Conservation (phyloP, 2,329 filamentous ascomycete genomes). For the Penicillium sp. region DNA sequence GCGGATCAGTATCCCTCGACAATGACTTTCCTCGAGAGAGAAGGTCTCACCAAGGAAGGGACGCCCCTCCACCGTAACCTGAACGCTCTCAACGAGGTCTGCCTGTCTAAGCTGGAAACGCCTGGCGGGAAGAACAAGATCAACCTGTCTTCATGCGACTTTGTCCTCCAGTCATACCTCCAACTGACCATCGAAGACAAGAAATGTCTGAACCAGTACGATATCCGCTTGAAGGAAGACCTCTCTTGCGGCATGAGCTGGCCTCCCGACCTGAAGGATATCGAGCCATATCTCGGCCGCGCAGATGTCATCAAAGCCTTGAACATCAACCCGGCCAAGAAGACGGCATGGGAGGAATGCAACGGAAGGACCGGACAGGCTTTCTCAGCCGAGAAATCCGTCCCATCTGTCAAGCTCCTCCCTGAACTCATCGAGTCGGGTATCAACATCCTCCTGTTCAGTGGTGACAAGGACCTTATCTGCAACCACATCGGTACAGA, state of each 20-base stretch:
- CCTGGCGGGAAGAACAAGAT: slow-evolving; percentile 63
- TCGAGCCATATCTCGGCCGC: slow-evolving; percentile 83
- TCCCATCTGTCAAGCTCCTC: slow-evolving; percentile 71
- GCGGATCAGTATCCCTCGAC: slow-evolving; percentile 88
- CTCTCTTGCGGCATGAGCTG: slow-evolving; percentile 96
- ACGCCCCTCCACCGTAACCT: slow-evolving; percentile 61
- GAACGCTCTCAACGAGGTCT: slow-evolving; percentile 69
- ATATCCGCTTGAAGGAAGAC: slow-evolving; percentile 79
- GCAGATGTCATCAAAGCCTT: slow-evolving; percentile 77
- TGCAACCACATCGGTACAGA: slow-evolving; percentile 98
- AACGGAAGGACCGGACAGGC: slow-evolving; percentile 72
- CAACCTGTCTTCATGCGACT: slow-evolving; percentile 71
- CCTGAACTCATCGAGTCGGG: slow-evolving; percentile 73
- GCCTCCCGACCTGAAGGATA: slow-evolving; percentile 78
- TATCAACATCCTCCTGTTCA: slow-evolving; percentile 82
- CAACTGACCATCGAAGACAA: slow-evolving; percentile 60
- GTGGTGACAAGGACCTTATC: slow-evolving; percentile 89
- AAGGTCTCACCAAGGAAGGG: slow-evolving; percentile 70
- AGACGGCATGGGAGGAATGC: slow-evolving; percentile 90
- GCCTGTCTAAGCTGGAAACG: slow-evolving; percentile 62
- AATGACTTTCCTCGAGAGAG: slow-evolving; percentile 76
- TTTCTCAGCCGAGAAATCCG: slow-evolving; percentile 71
- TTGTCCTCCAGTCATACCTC: slow-evolving; percentile 73
- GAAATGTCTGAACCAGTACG: slow-evolving; percentile 93
- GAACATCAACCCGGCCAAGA: slow-evolving; percentile 79